Evolutionary conservation across 169 alveolate species (phyloP).

Genomic region (Plasmodium blacklocki): DNA sequence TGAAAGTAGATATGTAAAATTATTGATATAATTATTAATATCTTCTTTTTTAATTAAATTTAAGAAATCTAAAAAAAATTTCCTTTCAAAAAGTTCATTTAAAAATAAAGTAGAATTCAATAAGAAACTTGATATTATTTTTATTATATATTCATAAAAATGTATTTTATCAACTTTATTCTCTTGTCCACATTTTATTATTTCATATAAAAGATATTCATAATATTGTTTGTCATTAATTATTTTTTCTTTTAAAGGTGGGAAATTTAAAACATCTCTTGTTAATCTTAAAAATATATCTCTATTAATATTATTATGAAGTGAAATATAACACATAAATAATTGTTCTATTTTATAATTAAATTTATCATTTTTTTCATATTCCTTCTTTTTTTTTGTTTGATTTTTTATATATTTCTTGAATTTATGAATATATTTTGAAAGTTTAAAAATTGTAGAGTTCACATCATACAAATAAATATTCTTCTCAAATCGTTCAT

Average conservation of each 20-base stretch:
- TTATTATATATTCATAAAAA: slow-evolving; percentile 42
- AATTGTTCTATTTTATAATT: slow-evolving; percentile 34
- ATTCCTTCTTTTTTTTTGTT: neutral
- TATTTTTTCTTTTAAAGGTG: slow-evolving; percentile 28
- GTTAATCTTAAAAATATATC: slow-evolving; percentile 64
- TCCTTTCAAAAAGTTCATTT: slow-evolving; percentile 25
- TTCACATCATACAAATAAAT: slow-evolving; percentile 32
- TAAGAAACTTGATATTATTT: slow-evolving; percentile 46
- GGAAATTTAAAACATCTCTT: slow-evolving; percentile 23
- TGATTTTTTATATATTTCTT: slow-evolving; percentile 12
- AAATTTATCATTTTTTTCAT: slow-evolving; percentile 1
- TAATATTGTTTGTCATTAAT: slow-evolving; percentile 30
- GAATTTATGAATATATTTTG: slow-evolving; percentile 67
- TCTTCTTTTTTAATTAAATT: slow-evolving; percentile 36
- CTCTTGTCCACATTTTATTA: slow-evolving; percentile 22
- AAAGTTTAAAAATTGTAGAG: slow-evolving; percentile 42
- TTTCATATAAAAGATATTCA: slow-evolving; percentile 38
- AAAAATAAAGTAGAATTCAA: slow-evolving; percentile 21
- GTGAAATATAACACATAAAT: slow-evolving; percentile 57
- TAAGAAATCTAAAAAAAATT: slow-evolving; percentile 44
- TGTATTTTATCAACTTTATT: slow-evolving; percentile 23
- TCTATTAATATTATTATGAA: slow-evolving; percentile 34
- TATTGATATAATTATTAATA: slow-evolving; percentile 25
- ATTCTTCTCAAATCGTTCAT: slow-evolving; percentile 48
- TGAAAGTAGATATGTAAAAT: slow-evolving; percentile 73